Evolutionary conservation across 805 yeast genomes (phyloP), one percentile per base, ranked within the genome.

Genomic region (Yarrowia sp.): DNA sequence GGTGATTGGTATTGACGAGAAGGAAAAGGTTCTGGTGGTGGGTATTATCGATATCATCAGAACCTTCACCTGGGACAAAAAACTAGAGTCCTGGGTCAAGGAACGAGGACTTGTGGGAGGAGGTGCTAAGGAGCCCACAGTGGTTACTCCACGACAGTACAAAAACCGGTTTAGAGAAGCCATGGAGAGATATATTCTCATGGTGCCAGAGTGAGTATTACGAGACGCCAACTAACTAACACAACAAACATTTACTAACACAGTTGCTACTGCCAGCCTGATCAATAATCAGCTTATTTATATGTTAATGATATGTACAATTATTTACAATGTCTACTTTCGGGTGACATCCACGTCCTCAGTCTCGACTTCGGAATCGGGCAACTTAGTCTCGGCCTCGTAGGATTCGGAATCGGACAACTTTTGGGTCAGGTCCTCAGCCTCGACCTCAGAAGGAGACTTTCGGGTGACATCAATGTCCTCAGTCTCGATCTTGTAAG

Each of bases 31-130:
- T 64, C 79, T 95, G 41, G 91, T 92, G 17, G 97, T 92, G 13
- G 99, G 99, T 3, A 92, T 95, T 44, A 92, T 95, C 67, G 89
- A 95, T 75, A 95, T 96, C 80, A 86, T 95, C 48, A 78, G 99
- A 66, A 92, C 99, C 0, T 95, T 93, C 71, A 95, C 99, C 0
- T 95, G 99, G 99, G 99, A 95, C 72, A 95, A 95, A 76, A 95
- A 92, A 75, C 84, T 95, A 32, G 99, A 95, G 74, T 92, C 96
- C 74, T 95, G 99, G 99, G 99, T 95, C 41, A 95, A 95, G 74
- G 99, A 96, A 65, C 89, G 90, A 71, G 92, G 93, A 1, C 79
- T 95, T 41, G 96, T 93, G 47, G 86, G 89, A 1, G 90, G 91
- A 42, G 88, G 88, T 61, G 90, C 91, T 1, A 93, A 90, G 71